phyloP scores from a whole-genome alignment of 2,329 filamentous ascomycete genomes.

The Colletotrichum musicola region DNA sequence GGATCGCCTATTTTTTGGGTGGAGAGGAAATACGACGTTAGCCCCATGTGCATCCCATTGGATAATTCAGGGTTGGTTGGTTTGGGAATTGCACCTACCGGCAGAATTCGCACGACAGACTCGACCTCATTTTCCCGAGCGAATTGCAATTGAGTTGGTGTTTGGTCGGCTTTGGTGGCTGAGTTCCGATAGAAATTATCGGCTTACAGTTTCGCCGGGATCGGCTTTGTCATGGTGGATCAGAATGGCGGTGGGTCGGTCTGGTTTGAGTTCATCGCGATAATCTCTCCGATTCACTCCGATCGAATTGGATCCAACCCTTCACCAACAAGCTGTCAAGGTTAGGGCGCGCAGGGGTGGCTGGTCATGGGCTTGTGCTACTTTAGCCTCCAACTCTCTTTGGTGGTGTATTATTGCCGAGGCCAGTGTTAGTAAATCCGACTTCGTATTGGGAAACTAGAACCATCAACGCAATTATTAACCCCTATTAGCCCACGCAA shows the following conservation, averaged over 20 bases:
- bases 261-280: background rate
- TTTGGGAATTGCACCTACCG: constrained; percentile 43
- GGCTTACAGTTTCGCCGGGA: constrained; percentile 26
- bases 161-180: constrained; percentile 26
- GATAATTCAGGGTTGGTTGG: background rate
- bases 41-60: constrained; percentile 6
- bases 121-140: constrained; percentile 47
- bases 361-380: too few relatives aligned
- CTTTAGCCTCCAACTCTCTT: too few relatives aligned
- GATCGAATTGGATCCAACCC: background rate
- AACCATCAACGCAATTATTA: too few relatives aligned
- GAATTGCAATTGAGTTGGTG: background rate
- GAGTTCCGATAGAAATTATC: constrained; percentile 30
- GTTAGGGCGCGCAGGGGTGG: background rate
- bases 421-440: too few relatives aligned
- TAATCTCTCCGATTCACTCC: constrained; percentile 23
- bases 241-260: constrained; percentile 5
- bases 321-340: background rate
- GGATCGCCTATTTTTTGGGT: constrained; percentile 44
- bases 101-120: constrained; percentile 51
- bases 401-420: too few relatives aligned
- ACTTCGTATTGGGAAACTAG: too few relatives aligned
- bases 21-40: constrained; percentile 16
- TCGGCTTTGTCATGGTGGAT: constrained; percentile 25
- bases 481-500: too few relatives aligned